These are phyloP conservation scores for Termitomyces sp. DNA, from an alignment of 768 basidiomycete species.

Conservation along the genomic window DNA sequence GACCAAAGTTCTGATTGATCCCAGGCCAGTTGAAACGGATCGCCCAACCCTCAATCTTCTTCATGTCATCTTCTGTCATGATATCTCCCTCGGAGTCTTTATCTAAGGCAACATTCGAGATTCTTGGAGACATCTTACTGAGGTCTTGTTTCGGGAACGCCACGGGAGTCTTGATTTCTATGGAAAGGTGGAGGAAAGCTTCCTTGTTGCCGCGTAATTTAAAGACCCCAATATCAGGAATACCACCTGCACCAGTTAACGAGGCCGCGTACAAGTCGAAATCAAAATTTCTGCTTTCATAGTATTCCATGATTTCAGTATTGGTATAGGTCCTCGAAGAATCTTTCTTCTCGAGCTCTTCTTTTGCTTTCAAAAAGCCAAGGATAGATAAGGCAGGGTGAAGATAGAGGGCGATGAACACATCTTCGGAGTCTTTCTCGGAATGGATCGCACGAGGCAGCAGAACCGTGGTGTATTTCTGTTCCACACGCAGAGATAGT, in stretches of 20 bases:
- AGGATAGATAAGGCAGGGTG: neutral
- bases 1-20: neutral
- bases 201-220: too few species aligned
- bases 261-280: neutral
- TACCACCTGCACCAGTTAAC: neutral
- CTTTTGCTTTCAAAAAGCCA: neutral
- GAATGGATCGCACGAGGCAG: neutral
- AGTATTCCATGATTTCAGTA: neutral
- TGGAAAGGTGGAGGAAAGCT: too few species aligned
- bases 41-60: neutral
- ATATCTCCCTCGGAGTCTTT: too few species aligned
- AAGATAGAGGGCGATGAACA: neutral
- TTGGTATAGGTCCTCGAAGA: neutral
- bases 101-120: too few species aligned
- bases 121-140: too few species aligned
- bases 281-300: neutral
- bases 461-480: neutral
- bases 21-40: neutral
- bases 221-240: neutral
- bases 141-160: too few species aligned
- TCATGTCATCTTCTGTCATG: neutral
- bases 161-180: too few species aligned
- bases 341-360: neutral
- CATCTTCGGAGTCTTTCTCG: neutral
- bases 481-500: neutral